These are phyloP conservation scores for Trichophaea hybrida DNA, from an alignment of 2,329 filamentous ascomycete species.

Conservation along the genomic window DNA sequence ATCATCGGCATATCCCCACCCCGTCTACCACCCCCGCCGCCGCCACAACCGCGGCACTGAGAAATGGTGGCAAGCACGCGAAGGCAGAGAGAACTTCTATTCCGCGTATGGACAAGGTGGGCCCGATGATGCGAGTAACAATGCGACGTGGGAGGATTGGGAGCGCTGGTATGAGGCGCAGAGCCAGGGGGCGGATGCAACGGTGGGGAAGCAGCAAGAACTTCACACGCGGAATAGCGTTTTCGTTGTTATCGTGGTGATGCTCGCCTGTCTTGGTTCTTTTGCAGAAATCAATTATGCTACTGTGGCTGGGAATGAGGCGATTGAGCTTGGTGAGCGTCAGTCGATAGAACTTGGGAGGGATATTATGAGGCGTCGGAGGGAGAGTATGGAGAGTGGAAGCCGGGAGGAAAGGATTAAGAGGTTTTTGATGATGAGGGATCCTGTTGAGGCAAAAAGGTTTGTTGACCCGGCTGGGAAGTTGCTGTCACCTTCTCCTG, in stretches of 20 bases:
- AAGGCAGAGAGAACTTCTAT: slow-evolving; percentile 11
- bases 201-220: slow-evolving; percentile 32
- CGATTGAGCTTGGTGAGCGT: slow-evolving; percentile 52
- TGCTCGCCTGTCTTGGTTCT: slow-evolving; percentile 38
- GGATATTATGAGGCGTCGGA: slow-evolving; percentile 42
- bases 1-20: slow-evolving; percentile 12
- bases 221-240: slow-evolving; percentile 62
- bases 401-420: slow-evolving; percentile 55
- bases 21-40: background rate
- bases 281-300: slow-evolving; percentile 20
- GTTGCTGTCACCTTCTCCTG: slow-evolving; percentile 32
- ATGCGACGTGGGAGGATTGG: slow-evolving; percentile 98
- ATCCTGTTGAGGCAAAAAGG: slow-evolving; percentile 35
- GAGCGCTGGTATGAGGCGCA: slow-evolving; percentile 42
- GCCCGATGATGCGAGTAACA: slow-evolving; percentile 43
- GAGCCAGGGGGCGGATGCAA: background rate
- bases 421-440: slow-evolving; percentile 60
- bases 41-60: slow-evolving; percentile 13
- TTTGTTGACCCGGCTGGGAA: slow-evolving; percentile 35
- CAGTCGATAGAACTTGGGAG: slow-evolving; percentile 53
- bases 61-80: slow-evolving; percentile 37
- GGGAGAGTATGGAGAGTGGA: slow-evolving; percentile 40
- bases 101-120: slow-evolving; percentile 29
- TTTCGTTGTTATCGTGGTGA: slow-evolving; percentile 44
- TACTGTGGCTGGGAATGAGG: slow-evolving; percentile 28